Base-by-base conservation (phyloP, 495 filamentous ascomycete species). In the Glutinoglossum americanum region DNA sequence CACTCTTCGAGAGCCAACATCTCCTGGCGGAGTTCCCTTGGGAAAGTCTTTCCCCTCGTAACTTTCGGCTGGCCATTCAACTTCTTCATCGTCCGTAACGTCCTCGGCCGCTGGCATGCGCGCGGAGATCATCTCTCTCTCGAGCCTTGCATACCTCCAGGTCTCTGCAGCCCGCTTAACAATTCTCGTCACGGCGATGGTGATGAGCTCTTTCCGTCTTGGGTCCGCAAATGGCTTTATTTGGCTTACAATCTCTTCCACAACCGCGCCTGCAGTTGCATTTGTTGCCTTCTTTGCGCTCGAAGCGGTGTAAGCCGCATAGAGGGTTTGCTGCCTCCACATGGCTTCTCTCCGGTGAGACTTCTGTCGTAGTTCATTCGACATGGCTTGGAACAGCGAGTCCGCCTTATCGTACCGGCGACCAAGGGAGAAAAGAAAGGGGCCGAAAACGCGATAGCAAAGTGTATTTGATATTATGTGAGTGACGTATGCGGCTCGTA, bases 121-220 rank as follows among this genome's bases (percentile, higher is more conserved):
- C 0, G 79, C 79, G 3, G 73, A 67, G 32, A 82, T 76, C 54
- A 80, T 76, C 64, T 80, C 78, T 13, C 76, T 71, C 62, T 82
- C 79, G 53, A 82, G 74, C 0, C 79, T 73, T 0, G 79, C 79
- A 62, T 79, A 76, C 23, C 79, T 67, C 79, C 79, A 82, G 3
- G 79, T 81, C 57, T 82, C 79, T 0, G 79, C 77, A 0, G 79
- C 79, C 6, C 78, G 71, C 58, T 82, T 82, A 23, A 82, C 79
- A 51, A 81, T 78, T 56, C 74, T 73, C 27, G 74, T 69, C 10
- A 82, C 74, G 9, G 69, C 72, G 0, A 65, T 70, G 13, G 71
- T 65, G 9, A 81, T 70, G 1, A 73, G 64, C 35, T 82, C 77
- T 39, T 77, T 68, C 55, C 74, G 74, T 15, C 69, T 70, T 17